Evolutionary conservation across 2,329 filamentous ascomycete species (phyloP), one percentile per base, ranked within the genome.

Genomic region (Ascochyta koolunga): DNA sequence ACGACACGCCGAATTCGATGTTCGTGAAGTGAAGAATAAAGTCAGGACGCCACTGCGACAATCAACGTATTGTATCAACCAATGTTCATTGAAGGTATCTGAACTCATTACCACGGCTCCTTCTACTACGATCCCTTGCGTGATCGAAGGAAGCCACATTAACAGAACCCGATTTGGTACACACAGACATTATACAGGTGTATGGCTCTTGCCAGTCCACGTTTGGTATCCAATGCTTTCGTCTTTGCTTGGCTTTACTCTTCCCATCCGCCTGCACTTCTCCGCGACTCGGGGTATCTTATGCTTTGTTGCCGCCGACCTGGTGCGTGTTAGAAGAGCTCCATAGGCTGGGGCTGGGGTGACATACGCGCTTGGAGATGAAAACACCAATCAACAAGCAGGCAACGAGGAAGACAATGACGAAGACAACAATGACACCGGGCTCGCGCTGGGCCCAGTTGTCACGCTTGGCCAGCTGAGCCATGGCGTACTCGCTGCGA

Each of bases 391-490:
- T 58, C 42, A 88, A 68, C 22, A 83, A 79, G 56, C 80, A 50
- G 33, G 57, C 78, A 60, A 88, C 81, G 56, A 85, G 64, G 66
- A 83, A 83, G 70, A 86, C 77, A 62, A 88, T 84, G 72, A 76
- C 79, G 73, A 88, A 85, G 51, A 88, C 85, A 60, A 87, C 76
- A 44, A 88, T 78, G 58, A 87, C 83, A 71, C 85, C 85, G 38
- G 82, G 79, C 66, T 88, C 82, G 27, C 73, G 65, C 56, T 73
- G 62, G 21, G 85, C 83, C 82, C 83, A 88, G 78, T 86, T 84
- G 2, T 56, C 37, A 74, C 85, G 80, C 77, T 81, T 85, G 67
- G 76, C 68, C 58, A 86, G 64, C 45, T 75, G 71, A 66, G 67
- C 68, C 61, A 73, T 58, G 50, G 70, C 67, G 48, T 62, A 67